Conservation (phyloP, 345 rosid genomes). For the Punica granatum region DNA sequence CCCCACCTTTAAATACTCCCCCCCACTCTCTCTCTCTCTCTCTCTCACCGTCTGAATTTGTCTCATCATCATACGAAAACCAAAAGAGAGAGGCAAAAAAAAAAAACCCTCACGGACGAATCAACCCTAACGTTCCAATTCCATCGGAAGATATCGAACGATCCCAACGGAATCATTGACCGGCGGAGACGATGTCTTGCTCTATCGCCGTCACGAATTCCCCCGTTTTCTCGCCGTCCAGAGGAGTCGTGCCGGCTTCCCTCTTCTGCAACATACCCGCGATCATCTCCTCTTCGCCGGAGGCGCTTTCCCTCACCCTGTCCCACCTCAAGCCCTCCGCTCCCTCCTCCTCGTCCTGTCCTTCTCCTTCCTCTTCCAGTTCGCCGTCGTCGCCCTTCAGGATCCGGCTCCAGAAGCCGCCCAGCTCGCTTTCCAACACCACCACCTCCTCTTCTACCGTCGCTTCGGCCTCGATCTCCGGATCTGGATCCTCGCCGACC, state of each 20-base stretch:
- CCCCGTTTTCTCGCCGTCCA: constrained; percentile 74
- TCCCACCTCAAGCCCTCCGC: constrained; percentile 43
- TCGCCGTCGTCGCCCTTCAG: constrained; percentile 70
- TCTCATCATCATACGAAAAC: neutral
- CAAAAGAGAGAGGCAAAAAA: neutral
- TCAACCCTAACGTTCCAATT: constrained; percentile 3
- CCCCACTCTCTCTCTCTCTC: neutral
- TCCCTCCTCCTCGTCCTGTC: constrained; percentile 24
- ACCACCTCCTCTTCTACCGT: constrained; percentile 10
- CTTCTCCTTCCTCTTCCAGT: constrained; percentile 32
- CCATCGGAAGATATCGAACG: neutral
- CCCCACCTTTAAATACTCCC: neutral
- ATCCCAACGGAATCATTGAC: neutral
- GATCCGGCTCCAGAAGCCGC: constrained; percentile 52
- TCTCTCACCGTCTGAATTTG: neutral
- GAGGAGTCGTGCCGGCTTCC: constrained; percentile 23
- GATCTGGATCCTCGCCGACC: constrained; percentile 22
- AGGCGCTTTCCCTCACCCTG: constrained; percentile 23
- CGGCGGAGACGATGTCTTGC: constrained; percentile 42
- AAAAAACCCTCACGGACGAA: neutral
- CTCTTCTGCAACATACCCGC: constrained; percentile 52
- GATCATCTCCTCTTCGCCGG: constrained; percentile 30
- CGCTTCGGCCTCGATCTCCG: constrained; percentile 16
- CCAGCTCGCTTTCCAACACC: constrained; percentile 25
- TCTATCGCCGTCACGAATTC: constrained; percentile 67